Base-by-base conservation (phyloP, 2,329 filamentous ascomycete genomes). In the Cladosporium cucumerinum region DNA sequence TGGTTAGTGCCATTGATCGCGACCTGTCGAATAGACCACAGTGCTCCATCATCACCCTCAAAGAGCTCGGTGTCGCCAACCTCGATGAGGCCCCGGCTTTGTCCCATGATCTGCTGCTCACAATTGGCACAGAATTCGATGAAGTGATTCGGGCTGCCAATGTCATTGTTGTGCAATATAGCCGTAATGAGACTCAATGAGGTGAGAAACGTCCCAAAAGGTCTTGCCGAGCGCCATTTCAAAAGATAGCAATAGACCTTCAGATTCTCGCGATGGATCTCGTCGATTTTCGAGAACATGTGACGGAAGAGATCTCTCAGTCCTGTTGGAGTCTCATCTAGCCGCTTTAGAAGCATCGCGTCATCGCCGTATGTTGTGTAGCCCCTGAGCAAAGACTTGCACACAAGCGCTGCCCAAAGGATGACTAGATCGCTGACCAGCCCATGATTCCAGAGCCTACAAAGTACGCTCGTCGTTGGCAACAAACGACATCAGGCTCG, bases 401-500 rank as follows among this genome's bases (percentile, higher is more conserved):
- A 34, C 10, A 64, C 61, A 5, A 64, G 36, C 2, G 49, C 54
- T 0, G 61, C 61, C 61, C 61, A 64, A 6, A 64, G 7, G 21
- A 64, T 58, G n/a, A 64, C 43, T 12, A 3, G 28, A 21, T 12
- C 43, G 52, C 18, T n/a, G n/a, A 6, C 28, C 30, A n/a, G 61
- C 30, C 61, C 61, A 64, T 7, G 7, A 5, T 16, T 34, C 14
- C 0, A 63, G 25, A 3, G 34, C 34, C 23, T 46, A 6, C 4
- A 11, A 12, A 11, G 54, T 57, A 10, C 61, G 34, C 21, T 2
- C 1, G 21, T 63, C 51, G 16, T 43, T 16, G 3, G 55, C 26
- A 12, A 63, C 26, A 11, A 46, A 49, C 1, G 51, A 55, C 36
- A 63, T 63, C 34, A 63, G 26, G 14, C 36, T 63, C 23, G 61